phyloP scores from a whole-genome alignment of 495 filamentous ascomycete species.

The Terfezia claveryi region DNA sequence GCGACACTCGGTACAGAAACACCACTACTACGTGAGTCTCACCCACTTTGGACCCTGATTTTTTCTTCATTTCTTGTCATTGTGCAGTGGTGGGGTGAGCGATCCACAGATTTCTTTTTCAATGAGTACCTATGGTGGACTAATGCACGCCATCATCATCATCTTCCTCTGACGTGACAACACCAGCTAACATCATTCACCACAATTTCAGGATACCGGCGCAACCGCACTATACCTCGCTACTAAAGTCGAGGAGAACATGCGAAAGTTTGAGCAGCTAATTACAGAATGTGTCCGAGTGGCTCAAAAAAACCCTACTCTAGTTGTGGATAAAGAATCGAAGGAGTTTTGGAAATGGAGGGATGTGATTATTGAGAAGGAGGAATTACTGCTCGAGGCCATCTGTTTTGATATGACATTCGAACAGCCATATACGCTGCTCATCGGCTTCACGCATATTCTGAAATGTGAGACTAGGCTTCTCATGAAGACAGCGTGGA shows the following conservation, averaged over 20 bases:
- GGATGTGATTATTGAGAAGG: conserved; percentile 71
- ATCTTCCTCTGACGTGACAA: background rate
- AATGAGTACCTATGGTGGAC: background rate
- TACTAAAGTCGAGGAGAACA: conserved; percentile 90
- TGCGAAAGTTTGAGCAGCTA: conserved; percentile 77
- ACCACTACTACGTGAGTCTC: conserved; percentile 17
- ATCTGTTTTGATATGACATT: conserved; percentile 87
- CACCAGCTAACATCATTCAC: conserved; percentile 10
- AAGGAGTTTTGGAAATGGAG: conserved; percentile 96
- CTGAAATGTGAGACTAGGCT: conserved; percentile 51
- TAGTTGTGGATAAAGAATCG: conserved; percentile 76
- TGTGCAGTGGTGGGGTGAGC: conserved; percentile 10
- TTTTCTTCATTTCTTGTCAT: background rate
- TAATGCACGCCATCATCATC: background rate
- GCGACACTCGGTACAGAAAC: conserved; percentile 30
- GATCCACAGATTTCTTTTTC: background rate
- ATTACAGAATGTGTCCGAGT: conserved; percentile 83
- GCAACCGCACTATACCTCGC: conserved; percentile 81
- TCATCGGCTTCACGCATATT: conserved; percentile 53
- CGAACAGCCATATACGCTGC: conserved; percentile 57
- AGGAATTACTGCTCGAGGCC: conserved; percentile 75
- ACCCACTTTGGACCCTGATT: background rate
- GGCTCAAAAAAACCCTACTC: conserved; percentile 73
- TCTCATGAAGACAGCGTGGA: conserved; percentile 58
- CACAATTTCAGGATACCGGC: conserved; percentile 39